phyloP scores from a whole-genome alignment of 192 early-diverging fungal species.

The Coemansia sp. region DNA sequence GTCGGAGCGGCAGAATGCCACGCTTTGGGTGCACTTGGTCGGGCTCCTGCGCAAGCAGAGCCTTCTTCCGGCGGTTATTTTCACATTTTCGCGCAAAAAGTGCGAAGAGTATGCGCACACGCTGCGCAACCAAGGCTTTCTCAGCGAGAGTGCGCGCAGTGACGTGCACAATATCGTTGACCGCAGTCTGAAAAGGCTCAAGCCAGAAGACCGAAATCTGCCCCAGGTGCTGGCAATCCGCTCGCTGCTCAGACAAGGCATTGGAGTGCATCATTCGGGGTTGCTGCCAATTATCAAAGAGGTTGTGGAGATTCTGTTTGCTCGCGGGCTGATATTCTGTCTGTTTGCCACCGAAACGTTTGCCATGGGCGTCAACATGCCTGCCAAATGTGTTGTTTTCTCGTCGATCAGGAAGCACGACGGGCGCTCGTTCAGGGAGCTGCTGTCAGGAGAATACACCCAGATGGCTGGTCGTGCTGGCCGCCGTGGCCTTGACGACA shows the following conservation, averaged over 20 bases:
- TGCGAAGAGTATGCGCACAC: constrained; percentile 89
- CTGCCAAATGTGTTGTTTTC: constrained; percentile 92
- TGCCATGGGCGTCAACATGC: constrained; percentile 99
- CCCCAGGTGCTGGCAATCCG: constrained; percentile 88
- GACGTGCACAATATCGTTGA: constrained; percentile 89
- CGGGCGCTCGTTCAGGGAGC: constrained; percentile 80
- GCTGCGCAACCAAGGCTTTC: constrained; percentile 81
- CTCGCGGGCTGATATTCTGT: constrained; percentile 82
- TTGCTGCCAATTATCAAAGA: constrained; percentile 97
- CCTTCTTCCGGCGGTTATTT: constrained; percentile 87
- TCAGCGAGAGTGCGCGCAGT: constrained; percentile 72
- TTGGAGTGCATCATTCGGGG: constrained; percentile 97
- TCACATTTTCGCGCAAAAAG: constrained; percentile 92
- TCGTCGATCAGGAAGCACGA: constrained; percentile 91
- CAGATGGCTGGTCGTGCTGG: constrained; percentile 99
- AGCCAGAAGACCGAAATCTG: constrained; percentile 78
- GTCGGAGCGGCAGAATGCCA: constrained; percentile 63
- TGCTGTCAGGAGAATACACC: constrained; percentile 95
- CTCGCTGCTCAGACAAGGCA: constrained; percentile 83
- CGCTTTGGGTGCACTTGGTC: constrained; percentile 80
- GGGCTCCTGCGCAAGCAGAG: constrained; percentile 69
- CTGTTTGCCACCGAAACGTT: constrained; percentile 99
- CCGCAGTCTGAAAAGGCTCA: constrained; percentile 74
- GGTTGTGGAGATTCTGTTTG: constrained; percentile 96
- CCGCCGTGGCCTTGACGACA: constrained; percentile 87